Base-by-base conservation (phyloP, 1,284 basidiomycete genomes). In the Ustilago esculenta region DNA sequence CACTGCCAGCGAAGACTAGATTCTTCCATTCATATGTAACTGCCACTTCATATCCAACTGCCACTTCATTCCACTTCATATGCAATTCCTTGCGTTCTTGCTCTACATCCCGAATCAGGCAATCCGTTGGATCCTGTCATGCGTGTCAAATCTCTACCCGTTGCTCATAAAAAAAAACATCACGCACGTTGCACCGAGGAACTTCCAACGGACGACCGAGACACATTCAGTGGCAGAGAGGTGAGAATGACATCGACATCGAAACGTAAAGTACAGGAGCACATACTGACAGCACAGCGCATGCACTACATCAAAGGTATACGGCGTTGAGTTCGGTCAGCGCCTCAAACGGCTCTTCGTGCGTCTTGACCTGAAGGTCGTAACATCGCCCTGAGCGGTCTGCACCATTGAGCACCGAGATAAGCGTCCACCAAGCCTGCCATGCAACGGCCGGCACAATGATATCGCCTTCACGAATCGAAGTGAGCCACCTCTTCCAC, bases 371-470 rank as follows among this genome's bases (percentile, higher is more conserved):
- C 49, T 80, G 79, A 51, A 81, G 35, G 37, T 81, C 72, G 37
- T 77, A 77, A 14, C 59, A 46, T 9, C 77, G 57, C 1, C 77
- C 78, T 3, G 73, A 61, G 1, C 76, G 53, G 50, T 79, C 77
- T 1, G 74, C 77, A 6, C 77, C 79, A 33, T 81, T 81, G 20
- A 81, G 58, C 10, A 78, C 66, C 20, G 72, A 66, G 24, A 81
- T 79, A 37, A 79, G 56, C 18, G 76, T 75, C 79, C 79, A 81
- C 79, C 79, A 81, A 1, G 78, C 78, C 61, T 81, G 79, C 74
- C 72, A 78, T 9, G 67, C 54, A 9, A 81, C 57, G 2, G 77
- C 75, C 1, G 75, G 76, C 33, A 68, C 64, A 20, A 80, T 66
- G 23, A 80, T 73, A 17, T 78, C 55, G 14, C 77, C 77, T 34